Evolutionary conservation across 164 flowering plant genomes (phyloP).

Genomic region (Piper betle): DNA sequence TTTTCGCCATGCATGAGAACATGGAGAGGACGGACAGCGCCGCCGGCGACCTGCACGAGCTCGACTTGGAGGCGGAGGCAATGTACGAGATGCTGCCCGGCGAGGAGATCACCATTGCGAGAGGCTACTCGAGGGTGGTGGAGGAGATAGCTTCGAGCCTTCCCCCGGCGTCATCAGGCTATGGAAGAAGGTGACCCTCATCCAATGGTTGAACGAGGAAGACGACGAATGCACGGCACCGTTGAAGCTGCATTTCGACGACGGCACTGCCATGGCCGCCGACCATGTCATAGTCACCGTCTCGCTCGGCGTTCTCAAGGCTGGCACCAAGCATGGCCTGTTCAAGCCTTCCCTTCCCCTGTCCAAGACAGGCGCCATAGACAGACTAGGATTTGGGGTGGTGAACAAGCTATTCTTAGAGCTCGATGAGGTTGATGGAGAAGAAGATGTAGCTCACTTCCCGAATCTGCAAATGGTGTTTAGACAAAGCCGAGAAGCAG

Average conservation of each 20-base stretch:
- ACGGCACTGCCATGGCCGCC: slow-evolving; percentile 53
- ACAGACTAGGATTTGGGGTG: slow-evolving; percentile 77
- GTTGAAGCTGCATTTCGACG: slow-evolving; percentile 60
- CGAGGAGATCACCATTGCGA: slow-evolving; percentile 87
- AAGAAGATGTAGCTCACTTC: slow-evolving; percentile 12
- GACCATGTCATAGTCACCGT: slow-evolving; percentile 91
- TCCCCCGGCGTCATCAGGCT: slow-evolving; percentile 52
- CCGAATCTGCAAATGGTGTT: slow-evolving; percentile 70
- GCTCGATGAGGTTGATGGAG: slow-evolving; percentile 5
- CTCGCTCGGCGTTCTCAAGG: slow-evolving; percentile 85
- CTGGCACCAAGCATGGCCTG: too few species aligned
- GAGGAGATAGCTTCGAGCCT: slow-evolving; percentile 58
- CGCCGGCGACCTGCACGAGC: slow-evolving; percentile 52
- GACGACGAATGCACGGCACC: slow-evolving; percentile 36
- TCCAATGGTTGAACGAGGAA: slow-evolving; percentile 43
- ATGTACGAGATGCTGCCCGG: slow-evolving; percentile 74
- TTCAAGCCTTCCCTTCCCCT: slow-evolving; percentile 71
- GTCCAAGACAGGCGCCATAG: slow-evolving; percentile 59
- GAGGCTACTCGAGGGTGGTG: slow-evolving; percentile 62
- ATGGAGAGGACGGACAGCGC: slow-evolving; percentile 79
- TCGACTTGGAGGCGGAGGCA: slow-evolving; percentile 70
- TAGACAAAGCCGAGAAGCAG: slow-evolving; percentile 11
- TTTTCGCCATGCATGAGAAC: slow-evolving; percentile 67
- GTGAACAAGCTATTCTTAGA: slow-evolving; percentile 82
- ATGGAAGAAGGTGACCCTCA: slow-evolving; percentile 39